Evolutionary conservation across 495 filamentous ascomycete genomes (phyloP).

Genomic region (Immersiella caudata): DNA sequence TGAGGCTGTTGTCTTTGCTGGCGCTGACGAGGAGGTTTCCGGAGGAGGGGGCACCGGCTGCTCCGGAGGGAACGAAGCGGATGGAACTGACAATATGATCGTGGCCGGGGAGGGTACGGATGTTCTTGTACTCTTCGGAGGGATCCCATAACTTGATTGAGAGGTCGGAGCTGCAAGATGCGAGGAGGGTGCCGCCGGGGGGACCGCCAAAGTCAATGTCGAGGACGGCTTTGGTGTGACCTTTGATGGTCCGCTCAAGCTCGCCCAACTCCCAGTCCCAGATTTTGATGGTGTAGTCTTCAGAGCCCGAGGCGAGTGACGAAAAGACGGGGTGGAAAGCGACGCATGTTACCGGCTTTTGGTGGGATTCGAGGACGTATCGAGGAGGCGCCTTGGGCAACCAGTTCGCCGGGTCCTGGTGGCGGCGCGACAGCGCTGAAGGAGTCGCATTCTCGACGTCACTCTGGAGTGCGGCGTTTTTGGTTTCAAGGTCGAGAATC

Average conservation of each 20-base stretch:
- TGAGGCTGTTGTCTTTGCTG: conserved; percentile 73
- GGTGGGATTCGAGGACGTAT: conserved; percentile 80
- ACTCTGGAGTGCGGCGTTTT: conserved; percentile 66
- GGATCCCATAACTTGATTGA: conserved; percentile 96
- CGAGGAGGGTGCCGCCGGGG: conserved; percentile 75
- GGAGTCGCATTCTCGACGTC: conserved; percentile 86
- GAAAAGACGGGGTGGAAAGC: conserved; percentile 93
- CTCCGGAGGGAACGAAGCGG: conserved; percentile 68
- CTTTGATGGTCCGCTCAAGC: conserved; percentile 84
- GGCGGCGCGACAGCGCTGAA: conserved; percentile 61
- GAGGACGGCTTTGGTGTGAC: conserved; percentile 82
- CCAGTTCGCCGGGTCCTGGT: conserved; percentile 81
- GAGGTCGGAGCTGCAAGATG: conserved; percentile 80
- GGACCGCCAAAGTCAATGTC: conserved; percentile 90
- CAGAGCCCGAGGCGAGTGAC: conserved; percentile 84
- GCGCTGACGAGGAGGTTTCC: conserved; percentile 79
- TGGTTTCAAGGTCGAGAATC: conserved; percentile 89
- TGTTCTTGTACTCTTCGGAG: conserved; percentile 90
- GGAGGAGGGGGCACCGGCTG: conserved; percentile 45
- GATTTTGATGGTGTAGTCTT: conserved; percentile 82
- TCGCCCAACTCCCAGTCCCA: conserved; percentile 97
- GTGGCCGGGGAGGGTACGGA: conserved; percentile 84
- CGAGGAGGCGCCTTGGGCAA: conserved; percentile 74
- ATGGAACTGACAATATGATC: conserved; percentile 85
- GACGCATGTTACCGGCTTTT: conserved; percentile 74